Base-by-base conservation (phyloP, 495 filamentous ascomycete genomes). In the Penicillium robsamsonii region DNA sequence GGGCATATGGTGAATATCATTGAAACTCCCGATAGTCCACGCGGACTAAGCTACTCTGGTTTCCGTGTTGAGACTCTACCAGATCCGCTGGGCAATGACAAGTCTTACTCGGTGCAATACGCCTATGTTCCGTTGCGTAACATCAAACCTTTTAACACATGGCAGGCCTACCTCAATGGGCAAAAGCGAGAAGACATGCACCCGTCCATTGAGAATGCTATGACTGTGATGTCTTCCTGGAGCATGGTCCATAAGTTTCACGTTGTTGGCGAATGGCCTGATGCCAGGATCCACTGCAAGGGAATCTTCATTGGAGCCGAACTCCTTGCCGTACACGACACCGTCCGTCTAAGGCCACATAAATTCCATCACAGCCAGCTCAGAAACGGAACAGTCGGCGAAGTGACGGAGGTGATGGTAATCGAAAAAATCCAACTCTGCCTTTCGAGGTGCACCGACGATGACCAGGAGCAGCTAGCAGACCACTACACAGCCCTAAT, bases 251-350 rank as follows among this genome's bases (percentile, higher is more conserved):
- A 79, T 13, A 79, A 78, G 37, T 73, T 72, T 38, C 73, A 68
- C 43, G 79, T 86, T 58, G 69, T 58, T 42, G 84, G 83, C 4
- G 67, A 50, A 25, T 86, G 81, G 80, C 83, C 84, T 0, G 65
- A 79, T 18, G 80, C 77, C 0, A 61, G 62, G 1, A 72, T 86
- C 35, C 73, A 70, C 47, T 79, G 76, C 55, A 68, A 73, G 45
- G 84, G 81, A 2, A 74, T 85, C 31, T 87, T 75, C 53, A 60
- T 87, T 2, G 84, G 84, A 0, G 56, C 77, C 5, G 84, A 87
- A 56, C 63, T 84, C 7, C 45, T 86, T 2, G 57, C 72, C 11
- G 62, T 81, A 18, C 78, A 77, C 4, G 84, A 87, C 57, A 68
- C 73, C 2, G 72, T 85, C 2, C 79, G 82, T 13, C 61, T 87